Evolutionary conservation across 352 stramenopile species (phyloP), one percentile per base, ranked within the genome.

Genomic region (Phytophthora foliorum): DNA sequence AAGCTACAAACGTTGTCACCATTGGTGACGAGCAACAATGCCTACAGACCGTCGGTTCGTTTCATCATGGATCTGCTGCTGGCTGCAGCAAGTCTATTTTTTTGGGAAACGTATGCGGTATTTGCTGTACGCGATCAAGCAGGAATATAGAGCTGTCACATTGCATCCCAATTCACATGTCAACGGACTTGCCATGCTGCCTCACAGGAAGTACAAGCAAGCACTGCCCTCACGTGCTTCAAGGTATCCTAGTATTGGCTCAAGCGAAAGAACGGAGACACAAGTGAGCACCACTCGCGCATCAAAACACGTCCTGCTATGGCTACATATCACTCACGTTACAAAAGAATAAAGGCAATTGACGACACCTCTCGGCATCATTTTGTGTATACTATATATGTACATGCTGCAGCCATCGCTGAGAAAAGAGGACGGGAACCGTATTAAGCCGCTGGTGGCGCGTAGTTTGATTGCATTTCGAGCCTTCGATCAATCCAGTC

Each of bases 41-140:
- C n/a, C n/a, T n/a, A n/a, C n/a, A n/a, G n/a, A n/a, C n/a, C n/a
- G 27, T 7, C 29, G n/a, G 14, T 21, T 48, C 56, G 56, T 63
- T 63, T 63, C 56, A 54, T 25, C 17, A 24, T 17, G 3, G 2
- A 32, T 31, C 29, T 13, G 10, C 8, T 17, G 39, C 17, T 21
- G 38, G 17, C 17, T n/a, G n/a, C n/a, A n/a, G n/a, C n/a, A n/a
- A 49, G 32, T 38, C 52, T 59, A 59, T 59, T 59, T 49, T 29
- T 16, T 27, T 8, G 21, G 7, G 21, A 49, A 49, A 29, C 42
- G 19, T 29, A 22, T 49, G 11, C 6, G 14, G 36, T 42, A 8
- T 34, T 34, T 34, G 29, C 29, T 13, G 29, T 34, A 34, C 29
- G 29, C 29, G 29, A 34, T 34, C 29, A 8, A 19, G 36, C 36